phyloP scores from a whole-genome alignment of 768 basidiomycete species.

The Macrocybe gigantea region DNA sequence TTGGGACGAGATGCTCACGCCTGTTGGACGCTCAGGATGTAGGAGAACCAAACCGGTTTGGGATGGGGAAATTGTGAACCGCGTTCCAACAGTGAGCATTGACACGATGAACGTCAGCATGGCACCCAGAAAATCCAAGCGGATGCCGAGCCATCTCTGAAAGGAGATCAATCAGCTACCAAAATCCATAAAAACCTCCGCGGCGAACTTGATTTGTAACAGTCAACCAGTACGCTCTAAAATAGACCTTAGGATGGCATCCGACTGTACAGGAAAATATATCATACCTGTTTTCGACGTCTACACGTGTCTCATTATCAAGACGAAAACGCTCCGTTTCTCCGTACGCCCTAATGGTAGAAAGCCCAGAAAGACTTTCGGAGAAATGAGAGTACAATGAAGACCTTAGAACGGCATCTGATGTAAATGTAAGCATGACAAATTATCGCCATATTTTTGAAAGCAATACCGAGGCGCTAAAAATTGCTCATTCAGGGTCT shows the following conservation, averaged over 20 bases:
- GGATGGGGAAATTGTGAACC: slow-evolving; percentile 71
- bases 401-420: slow-evolving; percentile 81
- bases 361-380: slow-evolving; percentile 80
- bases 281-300: slow-evolving; percentile 73
- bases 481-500: slow-evolving; percentile 1
- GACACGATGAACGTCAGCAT: slow-evolving; percentile 72
- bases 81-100: slow-evolving; percentile 69
- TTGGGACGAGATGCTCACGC: slow-evolving; percentile 23
- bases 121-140: slow-evolving; percentile 80
- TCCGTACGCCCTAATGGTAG: slow-evolving; percentile 86
- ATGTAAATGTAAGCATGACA: slow-evolving; percentile 1
- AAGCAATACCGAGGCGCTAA: slow-evolving; percentile 48
- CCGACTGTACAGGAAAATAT: neutral
- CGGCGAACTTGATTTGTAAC: slow-evolving; percentile 66
- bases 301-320: slow-evolving; percentile 72
- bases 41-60: slow-evolving; percentile 74
- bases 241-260: slow-evolving; percentile 1
- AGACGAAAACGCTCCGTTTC: slow-evolving; percentile 68
- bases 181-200: neutral
- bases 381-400: slow-evolving; percentile 90
- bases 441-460: neutral
- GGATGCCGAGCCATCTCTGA: slow-evolving; percentile 81
- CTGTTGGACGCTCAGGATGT: slow-evolving; percentile 77
- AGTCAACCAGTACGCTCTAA: slow-evolving; percentile 80
- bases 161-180: slow-evolving; percentile 11